A percentile compares a stretch with the other conserved stretches of the same genome.
Evolutionary conservation across 2,329 filamentous ascomycete species (phyloP).

Genomic region (Epicoccum sorghinum): DNA sequence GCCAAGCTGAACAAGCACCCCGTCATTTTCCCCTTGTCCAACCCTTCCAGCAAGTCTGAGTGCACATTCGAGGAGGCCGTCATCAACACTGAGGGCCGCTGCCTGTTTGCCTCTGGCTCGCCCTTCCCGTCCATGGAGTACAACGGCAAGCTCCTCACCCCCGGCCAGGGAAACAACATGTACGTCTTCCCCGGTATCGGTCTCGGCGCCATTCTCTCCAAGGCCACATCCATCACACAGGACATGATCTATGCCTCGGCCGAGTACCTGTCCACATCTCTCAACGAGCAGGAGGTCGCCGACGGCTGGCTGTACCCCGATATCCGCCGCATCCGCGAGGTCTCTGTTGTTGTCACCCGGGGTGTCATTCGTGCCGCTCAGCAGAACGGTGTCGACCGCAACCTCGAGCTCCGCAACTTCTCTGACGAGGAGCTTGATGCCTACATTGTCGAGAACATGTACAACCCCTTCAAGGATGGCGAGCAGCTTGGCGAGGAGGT

Average conservation of each 20-base stretch:
- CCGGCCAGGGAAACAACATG: conserved; percentile 74
- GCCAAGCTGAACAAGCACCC: conserved; percentile 71
- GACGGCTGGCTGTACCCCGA: conserved; percentile 88
- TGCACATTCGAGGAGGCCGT: conserved; percentile 96
- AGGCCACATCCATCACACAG: conserved; percentile 85
- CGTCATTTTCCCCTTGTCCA: conserved; percentile 85
- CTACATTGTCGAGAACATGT: conserved; percentile 63
- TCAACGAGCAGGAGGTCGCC: conserved; percentile 81
- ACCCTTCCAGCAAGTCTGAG: conserved; percentile 95
- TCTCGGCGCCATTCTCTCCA: conserved; percentile 88
- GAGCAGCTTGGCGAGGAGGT: conserved; percentile 50
- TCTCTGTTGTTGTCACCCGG: conserved; percentile 82
- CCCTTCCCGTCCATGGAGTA: conserved; percentile 75
- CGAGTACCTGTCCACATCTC: conserved; percentile 75
- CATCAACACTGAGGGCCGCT: conserved; percentile 86
- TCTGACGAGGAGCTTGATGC: conserved; percentile 72
- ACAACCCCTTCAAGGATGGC: conserved; percentile 56
- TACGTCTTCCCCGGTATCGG: conserved; percentile 98
- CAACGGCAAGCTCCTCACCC: conserved; percentile 54
- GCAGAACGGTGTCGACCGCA: conserved; percentile 68
- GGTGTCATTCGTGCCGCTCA: conserved; percentile 94
- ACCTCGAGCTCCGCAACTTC: conserved; percentile 66
- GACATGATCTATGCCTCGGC: conserved; percentile 97
- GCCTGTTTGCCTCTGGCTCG: conserved; percentile 92
- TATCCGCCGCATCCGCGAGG: conserved; percentile 89